phyloP scores from a whole-genome alignment of 208 protist genomes.

The Leptomonas seymouri region DNA sequence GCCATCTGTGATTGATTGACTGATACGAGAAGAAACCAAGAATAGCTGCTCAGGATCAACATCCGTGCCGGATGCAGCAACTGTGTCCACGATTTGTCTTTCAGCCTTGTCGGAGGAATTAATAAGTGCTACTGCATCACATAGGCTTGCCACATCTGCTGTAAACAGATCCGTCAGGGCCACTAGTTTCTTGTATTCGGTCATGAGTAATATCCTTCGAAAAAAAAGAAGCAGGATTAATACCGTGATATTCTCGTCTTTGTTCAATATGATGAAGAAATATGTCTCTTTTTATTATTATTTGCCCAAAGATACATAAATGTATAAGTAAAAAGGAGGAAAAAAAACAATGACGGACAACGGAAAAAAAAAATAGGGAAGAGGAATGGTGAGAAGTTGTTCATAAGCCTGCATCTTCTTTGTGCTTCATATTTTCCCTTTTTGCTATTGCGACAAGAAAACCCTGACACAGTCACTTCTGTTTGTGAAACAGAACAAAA shows the following conservation, averaged over 20 bases:
- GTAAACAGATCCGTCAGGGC: constrained; percentile 13
- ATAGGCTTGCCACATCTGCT: constrained; percentile 22
- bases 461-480: no score
- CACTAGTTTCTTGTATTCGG: constrained; percentile 32
- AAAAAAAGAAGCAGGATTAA: not conserved
- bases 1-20: constrained; percentile 16
- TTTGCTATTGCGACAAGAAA: no score
- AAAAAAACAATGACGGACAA: no score
- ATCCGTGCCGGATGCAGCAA: not conserved
- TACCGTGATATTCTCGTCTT: not conserved
- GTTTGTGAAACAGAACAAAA: not conserved
- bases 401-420: no score
- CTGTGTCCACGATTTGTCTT: not conserved
- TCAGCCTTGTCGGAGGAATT: no score
- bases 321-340: no score
- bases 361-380: no score
- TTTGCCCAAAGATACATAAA: no score
- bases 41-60: constrained; percentile 11
- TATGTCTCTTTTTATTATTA: no score
- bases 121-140: not conserved
- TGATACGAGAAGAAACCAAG: constrained; percentile 15
- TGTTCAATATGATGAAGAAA: no score
- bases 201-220: constrained; percentile 11
- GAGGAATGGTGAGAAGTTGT: no score
- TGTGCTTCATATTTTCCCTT: no score